Base-by-base conservation (phyloP, 768 basidiomycete genomes). In the Pleurotus pulmonarius region DNA sequence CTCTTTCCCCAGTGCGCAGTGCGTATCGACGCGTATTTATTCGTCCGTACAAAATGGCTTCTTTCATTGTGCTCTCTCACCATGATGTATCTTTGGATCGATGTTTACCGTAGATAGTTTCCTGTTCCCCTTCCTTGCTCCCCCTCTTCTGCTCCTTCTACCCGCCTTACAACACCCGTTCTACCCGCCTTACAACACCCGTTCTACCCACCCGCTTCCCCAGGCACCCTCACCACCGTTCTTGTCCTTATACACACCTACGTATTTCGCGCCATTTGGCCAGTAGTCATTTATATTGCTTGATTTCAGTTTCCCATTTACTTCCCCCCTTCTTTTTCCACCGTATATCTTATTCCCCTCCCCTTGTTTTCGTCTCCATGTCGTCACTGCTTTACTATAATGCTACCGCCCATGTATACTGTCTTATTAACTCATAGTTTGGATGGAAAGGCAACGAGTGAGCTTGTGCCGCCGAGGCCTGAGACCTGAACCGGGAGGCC, bases 321-420 rank as follows among this genome's bases (percentile, higher is more conserved):
- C 47, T 47, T 49, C 18, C 52, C 25, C 24, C 54, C 43, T 54
- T n/a, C n/a, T 49, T 25, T 51, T 51, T 22, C 40, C 34, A 20
- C 41, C 54, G 56, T 58, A 53, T 43, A 38, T 37, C 20, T 56
- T 44, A 43, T 56, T 15, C 22, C 26, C 43, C 15, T 26, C 55
- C 15, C 16, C 46, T 37, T 56, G 43, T 57, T 46, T 51, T 43
- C 34, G 46, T 40, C 20, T 56, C 56, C 47, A 53, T 57, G 55
- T 56, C 54, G 57, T 39, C 57, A 40, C 58, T 54, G 56, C 56
- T 52, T 60, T 61, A 49, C 53, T 44, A 51, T 58, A 44, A n/a
- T 51, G 39, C 55, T 34, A 24, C 22, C 39, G 44, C 41, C 25
- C 44, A 34, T 48, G 51, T 34, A 46, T 22, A 51, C 25, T 60